phyloP scores from a whole-genome alignment of 352 stramenopile species.

The Globisporangium camurandrum region DNA sequence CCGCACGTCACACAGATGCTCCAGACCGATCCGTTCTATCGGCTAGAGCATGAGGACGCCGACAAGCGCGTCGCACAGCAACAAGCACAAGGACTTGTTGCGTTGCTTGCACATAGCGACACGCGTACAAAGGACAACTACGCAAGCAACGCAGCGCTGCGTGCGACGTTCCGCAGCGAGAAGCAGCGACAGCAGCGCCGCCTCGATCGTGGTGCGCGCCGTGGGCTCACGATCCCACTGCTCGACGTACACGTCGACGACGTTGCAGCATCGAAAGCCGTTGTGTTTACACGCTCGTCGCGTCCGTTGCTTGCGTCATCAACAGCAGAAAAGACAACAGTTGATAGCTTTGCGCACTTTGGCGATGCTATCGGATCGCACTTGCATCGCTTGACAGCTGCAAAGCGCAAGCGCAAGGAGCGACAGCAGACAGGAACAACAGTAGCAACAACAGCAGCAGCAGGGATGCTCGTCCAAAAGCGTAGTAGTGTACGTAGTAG shows the following conservation, averaged over 20 bases:
- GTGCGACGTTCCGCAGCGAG: conserved; percentile 41
- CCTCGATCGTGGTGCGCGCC: conserved; percentile 24
- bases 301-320: no score
- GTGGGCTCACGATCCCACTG: conserved; percentile 54
- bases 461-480: background rate
- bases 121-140: conserved; percentile 67
- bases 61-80: conserved; percentile 47
- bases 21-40: conserved; percentile 59
- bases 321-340: no score
- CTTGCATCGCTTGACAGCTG: conserved; percentile 38
- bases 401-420: conserved; percentile 11
- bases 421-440: background rate
- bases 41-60: conserved; percentile 70
- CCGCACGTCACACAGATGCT: conserved; percentile 32
- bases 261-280: conserved; percentile 41
- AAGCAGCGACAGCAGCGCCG: conserved; percentile 46
- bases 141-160: conserved; percentile 45
- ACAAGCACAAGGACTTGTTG: conserved; percentile 35
- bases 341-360: conserved; percentile 51
- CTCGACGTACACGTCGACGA: conserved; percentile 50
- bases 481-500: background rate
- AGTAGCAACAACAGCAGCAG: background rate
- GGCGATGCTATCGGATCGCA: conserved; percentile 43
- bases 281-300: conserved; percentile 58
- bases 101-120: conserved; percentile 52